Conservation (phyloP, 495 filamentous ascomycete species). For the Aspergillus affinis region DNA sequence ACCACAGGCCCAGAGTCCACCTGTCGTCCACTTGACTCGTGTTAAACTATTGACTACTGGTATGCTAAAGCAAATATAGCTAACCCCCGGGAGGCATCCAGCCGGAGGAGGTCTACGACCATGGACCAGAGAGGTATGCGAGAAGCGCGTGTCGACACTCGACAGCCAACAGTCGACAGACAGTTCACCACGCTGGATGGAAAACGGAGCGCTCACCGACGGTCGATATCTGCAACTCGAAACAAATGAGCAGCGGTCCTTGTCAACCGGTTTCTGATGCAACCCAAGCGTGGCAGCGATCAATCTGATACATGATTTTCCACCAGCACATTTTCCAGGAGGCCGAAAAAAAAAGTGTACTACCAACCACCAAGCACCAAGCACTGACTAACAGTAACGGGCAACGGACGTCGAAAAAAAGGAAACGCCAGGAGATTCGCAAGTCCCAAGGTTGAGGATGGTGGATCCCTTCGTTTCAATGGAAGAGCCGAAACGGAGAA, state of each 20-base stretch:
- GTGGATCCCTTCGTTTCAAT: not conserved
- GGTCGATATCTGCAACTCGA: not conserved
- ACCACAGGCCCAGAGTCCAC: too few species aligned
- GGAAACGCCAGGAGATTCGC: not conserved
- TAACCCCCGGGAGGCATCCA: not conserved
- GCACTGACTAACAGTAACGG: not conserved
- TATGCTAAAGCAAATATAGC: not conserved
- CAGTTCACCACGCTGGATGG: too few species aligned
- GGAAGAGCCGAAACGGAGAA: not conserved
- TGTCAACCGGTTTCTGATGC: not conserved
- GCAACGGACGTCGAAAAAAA: not conserved
- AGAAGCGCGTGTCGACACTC: too few species aligned
- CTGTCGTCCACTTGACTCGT: not conserved
- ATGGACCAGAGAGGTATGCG: too few species aligned
- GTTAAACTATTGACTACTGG: not conserved
- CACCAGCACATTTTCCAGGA: too few species aligned
- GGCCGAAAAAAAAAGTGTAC: too few species aligned
- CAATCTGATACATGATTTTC: not conserved
- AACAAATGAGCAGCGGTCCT: not conserved
- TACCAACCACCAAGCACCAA: too few species aligned
- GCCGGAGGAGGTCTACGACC: not conserved
- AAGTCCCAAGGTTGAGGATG: not conserved
- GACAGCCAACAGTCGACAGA: too few species aligned
- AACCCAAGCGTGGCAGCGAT: not conserved
- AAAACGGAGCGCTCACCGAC: not conserved